Evolutionary conservation across 1,284 basidiomycete genomes (phyloP).

Genomic region (Moniliella sp.): DNA sequence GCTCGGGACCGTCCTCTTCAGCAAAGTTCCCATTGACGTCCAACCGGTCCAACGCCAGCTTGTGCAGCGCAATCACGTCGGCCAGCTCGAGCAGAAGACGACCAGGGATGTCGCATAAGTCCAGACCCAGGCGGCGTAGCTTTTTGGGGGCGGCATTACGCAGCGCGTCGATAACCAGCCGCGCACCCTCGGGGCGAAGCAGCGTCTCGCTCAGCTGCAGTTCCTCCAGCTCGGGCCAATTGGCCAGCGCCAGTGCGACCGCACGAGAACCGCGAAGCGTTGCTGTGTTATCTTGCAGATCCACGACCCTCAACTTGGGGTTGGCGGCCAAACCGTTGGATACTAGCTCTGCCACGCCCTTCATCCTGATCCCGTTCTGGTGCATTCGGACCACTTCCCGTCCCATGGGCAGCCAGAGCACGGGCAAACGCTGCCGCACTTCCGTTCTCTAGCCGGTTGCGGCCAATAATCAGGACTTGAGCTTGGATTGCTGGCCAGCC

Average conservation of each 20-base stretch:
- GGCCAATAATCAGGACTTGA: constrained; percentile 73
- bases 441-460: constrained; percentile 81
- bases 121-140: constrained; percentile 18
- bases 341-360: constrained; percentile 65
- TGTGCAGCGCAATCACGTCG: constrained; percentile 23
- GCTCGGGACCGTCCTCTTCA: constrained; percentile 27
- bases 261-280: constrained; percentile 51
- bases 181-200: constrained; percentile 43
- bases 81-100: constrained; percentile 16
- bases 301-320: constrained; percentile 51
- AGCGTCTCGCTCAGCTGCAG: constrained; percentile 85
- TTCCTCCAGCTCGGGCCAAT: constrained; percentile 50
- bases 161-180: constrained; percentile 16
- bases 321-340: constrained; percentile 49
- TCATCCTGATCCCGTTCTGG: constrained; percentile 90
- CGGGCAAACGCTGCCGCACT: constrained; percentile 62
- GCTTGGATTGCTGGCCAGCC: constrained; percentile 48
- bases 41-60: constrained; percentile 9
- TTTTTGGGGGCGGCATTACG: constrained; percentile 14
- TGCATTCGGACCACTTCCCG: constrained; percentile 63
- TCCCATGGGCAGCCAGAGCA: constrained; percentile 62
- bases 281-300: constrained; percentile 89
- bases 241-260: constrained; percentile 48
- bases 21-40: constrained; percentile 33
- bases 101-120: constrained; percentile 27